Conservation (phyloP, 139 green algal genomes). For the Closterium sp. region DNA sequence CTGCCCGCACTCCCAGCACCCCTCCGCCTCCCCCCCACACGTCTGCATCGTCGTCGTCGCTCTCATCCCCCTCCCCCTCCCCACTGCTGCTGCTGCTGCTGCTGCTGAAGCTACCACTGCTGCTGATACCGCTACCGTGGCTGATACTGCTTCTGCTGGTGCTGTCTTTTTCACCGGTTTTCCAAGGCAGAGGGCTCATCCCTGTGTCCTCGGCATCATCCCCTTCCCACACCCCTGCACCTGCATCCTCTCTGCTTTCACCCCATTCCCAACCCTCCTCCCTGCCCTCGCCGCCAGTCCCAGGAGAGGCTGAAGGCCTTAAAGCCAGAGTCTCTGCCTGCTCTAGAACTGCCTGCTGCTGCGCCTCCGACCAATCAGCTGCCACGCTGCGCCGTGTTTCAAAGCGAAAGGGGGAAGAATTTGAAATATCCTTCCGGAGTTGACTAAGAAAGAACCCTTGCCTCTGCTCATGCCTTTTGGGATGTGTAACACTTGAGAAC, state of each 20-base stretch:
- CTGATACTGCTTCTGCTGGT: background rate
- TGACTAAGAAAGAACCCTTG: no score
- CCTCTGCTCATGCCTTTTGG: no score
- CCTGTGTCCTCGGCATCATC: background rate
- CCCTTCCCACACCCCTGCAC: background rate
- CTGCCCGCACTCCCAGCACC: background rate
- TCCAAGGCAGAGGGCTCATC: background rate
- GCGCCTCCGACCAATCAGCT: background rate
- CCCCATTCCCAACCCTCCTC: background rate
- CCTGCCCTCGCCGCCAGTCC: background rate
- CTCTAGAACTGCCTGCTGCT: background rate
- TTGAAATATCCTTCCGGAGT: background rate
- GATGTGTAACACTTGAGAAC: background rate
- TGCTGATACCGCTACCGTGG: background rate
- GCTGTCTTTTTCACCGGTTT: background rate
- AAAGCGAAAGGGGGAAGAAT: no score
- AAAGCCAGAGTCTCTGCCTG: background rate
- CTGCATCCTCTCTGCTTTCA: background rate
- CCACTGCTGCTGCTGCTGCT: background rate
- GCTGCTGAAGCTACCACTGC: background rate
- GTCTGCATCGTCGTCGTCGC: background rate
- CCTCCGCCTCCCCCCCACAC: background rate
- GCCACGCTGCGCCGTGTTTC: background rate
- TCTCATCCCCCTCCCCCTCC: background rate
- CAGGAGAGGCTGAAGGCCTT: background rate